These are phyloP conservation scores for Phytophthora parvispora DNA, from an alignment of 352 stramenopile species.

Conservation along the genomic window DNA sequence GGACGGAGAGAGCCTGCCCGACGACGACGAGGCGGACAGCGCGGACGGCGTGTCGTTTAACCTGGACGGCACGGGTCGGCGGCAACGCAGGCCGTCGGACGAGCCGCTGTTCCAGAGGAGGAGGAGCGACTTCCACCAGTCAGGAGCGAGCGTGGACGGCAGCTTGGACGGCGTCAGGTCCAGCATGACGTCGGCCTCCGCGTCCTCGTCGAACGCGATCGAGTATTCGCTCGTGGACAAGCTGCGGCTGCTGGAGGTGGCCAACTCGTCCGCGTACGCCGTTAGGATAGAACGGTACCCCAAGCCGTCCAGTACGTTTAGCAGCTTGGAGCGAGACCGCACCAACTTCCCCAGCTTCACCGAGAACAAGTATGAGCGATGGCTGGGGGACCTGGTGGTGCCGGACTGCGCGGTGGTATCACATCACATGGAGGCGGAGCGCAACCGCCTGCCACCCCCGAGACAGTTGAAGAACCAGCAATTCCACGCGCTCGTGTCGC, in stretches of 20 bases:
- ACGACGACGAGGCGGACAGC: constrained; percentile 52
- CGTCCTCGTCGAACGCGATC: constrained; percentile 47
- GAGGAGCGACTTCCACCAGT: constrained; percentile 50
- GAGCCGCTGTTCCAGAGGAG: constrained; percentile 74
- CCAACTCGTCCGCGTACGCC: constrained; percentile 76
- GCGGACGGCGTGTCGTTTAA: constrained; percentile 32
- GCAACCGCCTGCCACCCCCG: constrained; percentile 52
- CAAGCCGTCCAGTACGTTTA: constrained; percentile 77
- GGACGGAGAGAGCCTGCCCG: constrained; percentile 71
- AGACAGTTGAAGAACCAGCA: constrained; percentile 78
- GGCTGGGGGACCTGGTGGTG: constrained; percentile 69
- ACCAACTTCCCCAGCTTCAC: constrained; percentile 64
- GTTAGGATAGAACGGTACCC: constrained; percentile 86
- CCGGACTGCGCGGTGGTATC: constrained; percentile 61
- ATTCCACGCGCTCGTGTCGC: constrained; percentile 74
- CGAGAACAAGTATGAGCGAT: constrained; percentile 82
- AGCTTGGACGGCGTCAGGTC: constrained; percentile 65
- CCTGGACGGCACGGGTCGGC: constrained; percentile 26
- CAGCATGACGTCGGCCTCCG: constrained; percentile 62
- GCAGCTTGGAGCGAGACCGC: constrained; percentile 66
- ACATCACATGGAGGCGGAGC: constrained; percentile 60
- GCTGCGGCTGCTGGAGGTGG: constrained; percentile 73
- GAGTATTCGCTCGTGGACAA: constrained; percentile 82
- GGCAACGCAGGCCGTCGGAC: constrained; percentile 47
- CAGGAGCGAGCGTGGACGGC: constrained; percentile 46